Conservation (phyloP, 495 filamentous ascomycete genomes). For the Tuber microsphaerosporum region DNA sequence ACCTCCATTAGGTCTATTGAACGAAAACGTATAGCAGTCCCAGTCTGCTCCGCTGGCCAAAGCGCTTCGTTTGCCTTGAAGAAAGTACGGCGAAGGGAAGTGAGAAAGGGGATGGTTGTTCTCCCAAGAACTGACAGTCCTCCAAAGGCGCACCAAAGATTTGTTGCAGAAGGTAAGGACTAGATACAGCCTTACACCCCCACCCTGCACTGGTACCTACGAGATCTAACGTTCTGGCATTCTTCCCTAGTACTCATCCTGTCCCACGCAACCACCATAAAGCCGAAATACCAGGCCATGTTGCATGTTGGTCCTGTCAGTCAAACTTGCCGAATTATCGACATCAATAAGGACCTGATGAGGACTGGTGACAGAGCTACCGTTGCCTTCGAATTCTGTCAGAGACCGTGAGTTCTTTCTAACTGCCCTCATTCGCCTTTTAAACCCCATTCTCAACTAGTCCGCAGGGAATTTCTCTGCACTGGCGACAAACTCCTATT, state of each 20-base stretch:
- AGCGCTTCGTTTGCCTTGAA: slow-evolving; percentile 87
- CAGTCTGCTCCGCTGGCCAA: slow-evolving; percentile 83
- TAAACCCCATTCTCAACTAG: not conserved
- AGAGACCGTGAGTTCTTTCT: slow-evolving; percentile 55
- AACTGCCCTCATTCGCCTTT: not conserved
- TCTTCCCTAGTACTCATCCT: slow-evolving; percentile 71
- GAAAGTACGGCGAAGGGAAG: slow-evolving; percentile 79
- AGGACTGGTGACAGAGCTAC: slow-evolving; percentile 84
- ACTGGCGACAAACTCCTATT: slow-evolving; percentile 87
- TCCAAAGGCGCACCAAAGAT: slow-evolving; percentile 82
- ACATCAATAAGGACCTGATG: slow-evolving; percentile 93
- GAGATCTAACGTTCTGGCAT: slow-evolving; percentile 8
- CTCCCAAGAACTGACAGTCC: slow-evolving; percentile 69
- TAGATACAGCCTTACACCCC: slow-evolving; percentile 19
- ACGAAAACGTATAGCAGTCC: slow-evolving; percentile 85
- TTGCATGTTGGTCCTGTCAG: slow-evolving; percentile 91
- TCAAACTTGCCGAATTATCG: slow-evolving; percentile 94
- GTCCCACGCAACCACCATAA: slow-evolving; percentile 96
- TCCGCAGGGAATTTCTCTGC: slow-evolving; percentile 63
- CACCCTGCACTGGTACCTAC: not conserved
- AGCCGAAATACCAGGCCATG: slow-evolving; percentile 97
- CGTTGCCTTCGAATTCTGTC: slow-evolving; percentile 90
- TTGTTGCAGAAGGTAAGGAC: slow-evolving; percentile 73
- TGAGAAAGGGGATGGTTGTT: slow-evolving; percentile 97
- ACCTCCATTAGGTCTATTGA: slow-evolving; percentile 91